These are phyloP conservation scores for Clausena lansium DNA, from an alignment of 345 rosid species.

Conservation along the genomic window DNA sequence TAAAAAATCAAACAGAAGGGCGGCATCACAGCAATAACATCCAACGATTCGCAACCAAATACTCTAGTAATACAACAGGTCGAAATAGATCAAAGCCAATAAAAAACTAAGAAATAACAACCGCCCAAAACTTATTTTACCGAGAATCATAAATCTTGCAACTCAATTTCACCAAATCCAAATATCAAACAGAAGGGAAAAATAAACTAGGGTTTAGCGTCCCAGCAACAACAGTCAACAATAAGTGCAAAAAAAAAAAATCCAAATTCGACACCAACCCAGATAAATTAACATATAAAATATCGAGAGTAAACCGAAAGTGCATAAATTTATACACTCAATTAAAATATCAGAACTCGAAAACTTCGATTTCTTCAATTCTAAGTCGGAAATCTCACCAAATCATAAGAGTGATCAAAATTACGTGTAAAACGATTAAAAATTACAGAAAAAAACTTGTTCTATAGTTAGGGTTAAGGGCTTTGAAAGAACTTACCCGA, in stretches of 20 bases:
- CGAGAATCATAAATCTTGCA: not conserved
- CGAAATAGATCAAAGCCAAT: not conserved
- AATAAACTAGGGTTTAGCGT: slow-evolving; percentile 5
- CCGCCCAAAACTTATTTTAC: not conserved
- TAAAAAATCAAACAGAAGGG: not conserved
- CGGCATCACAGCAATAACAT: too few species aligned
- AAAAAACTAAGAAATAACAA: not conserved
- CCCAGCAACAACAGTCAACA: not conserved
- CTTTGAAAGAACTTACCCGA: slow-evolving; percentile 2
- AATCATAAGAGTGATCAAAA: not conserved
- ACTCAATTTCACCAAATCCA: not conserved
- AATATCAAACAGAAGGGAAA: not conserved
- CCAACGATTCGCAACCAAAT: not conserved
- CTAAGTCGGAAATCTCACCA: not conserved
- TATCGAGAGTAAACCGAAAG: not conserved
- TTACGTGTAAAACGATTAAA: not conserved
- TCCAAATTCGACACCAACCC: slow-evolving; percentile 1
- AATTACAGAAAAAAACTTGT: not conserved
- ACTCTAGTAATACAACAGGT: not conserved
- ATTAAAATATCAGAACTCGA: not conserved
- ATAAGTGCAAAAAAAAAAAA: not conserved
- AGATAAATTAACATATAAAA: not conserved
- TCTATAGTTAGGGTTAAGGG: not conserved
- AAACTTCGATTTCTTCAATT: not conserved
- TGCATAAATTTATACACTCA: not conserved